phyloP scores from a whole-genome alignment of 805 yeast genomes.

The Wickerhamia fluorescens region DNA sequence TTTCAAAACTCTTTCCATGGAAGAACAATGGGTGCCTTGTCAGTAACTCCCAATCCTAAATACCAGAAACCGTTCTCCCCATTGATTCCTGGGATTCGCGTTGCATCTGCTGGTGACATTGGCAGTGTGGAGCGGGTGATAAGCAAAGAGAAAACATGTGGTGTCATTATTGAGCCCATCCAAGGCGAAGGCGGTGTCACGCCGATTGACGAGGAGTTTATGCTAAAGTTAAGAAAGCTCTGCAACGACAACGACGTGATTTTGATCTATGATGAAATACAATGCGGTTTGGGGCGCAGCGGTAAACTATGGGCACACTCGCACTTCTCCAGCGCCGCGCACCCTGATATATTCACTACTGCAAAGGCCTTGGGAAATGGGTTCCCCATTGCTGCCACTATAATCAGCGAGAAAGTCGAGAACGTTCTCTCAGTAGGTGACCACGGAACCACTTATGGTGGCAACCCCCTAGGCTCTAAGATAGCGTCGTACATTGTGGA shows the following conservation, averaged over 20 bases:
- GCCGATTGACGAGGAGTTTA: slow-evolving; percentile 56
- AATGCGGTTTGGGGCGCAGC: slow-evolving; percentile 91
- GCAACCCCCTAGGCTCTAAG: slow-evolving; percentile 87
- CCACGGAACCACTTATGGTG: slow-evolving; percentile 97
- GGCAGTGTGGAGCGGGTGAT: slow-evolving; percentile 51
- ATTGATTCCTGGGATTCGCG: slow-evolving; percentile 79
- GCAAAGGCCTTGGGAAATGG: slow-evolving; percentile 98
- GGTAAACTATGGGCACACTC: slow-evolving; percentile 93
- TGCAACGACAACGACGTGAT: slow-evolving; percentile 66
- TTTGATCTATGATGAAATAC: slow-evolving; percentile 91
- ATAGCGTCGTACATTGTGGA: slow-evolving; percentile 73
- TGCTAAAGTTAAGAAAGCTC: slow-evolving; percentile 55
- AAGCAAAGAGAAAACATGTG: slow-evolving; percentile 62
- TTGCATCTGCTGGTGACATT: slow-evolving; percentile 57
- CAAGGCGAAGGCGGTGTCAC: slow-evolving; percentile 98
- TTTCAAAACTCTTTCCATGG: slow-evolving; percentile 93
- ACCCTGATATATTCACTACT: slow-evolving; percentile 89
- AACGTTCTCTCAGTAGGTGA: slow-evolving; percentile 76
- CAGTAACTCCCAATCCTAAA: slow-evolving; percentile 88
- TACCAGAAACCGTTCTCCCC: slow-evolving; percentile 91
- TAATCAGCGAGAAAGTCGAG: slow-evolving; percentile 78
- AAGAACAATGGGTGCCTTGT: slow-evolving; percentile 85
- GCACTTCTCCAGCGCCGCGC: slow-evolving; percentile 66
- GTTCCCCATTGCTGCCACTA: slow-evolving; percentile 90
- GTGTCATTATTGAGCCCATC: slow-evolving; percentile 91